Evolutionary conservation across 2,329 filamentous ascomycete genomes (phyloP).

Genomic region (Teratosphaeria destructans): DNA sequence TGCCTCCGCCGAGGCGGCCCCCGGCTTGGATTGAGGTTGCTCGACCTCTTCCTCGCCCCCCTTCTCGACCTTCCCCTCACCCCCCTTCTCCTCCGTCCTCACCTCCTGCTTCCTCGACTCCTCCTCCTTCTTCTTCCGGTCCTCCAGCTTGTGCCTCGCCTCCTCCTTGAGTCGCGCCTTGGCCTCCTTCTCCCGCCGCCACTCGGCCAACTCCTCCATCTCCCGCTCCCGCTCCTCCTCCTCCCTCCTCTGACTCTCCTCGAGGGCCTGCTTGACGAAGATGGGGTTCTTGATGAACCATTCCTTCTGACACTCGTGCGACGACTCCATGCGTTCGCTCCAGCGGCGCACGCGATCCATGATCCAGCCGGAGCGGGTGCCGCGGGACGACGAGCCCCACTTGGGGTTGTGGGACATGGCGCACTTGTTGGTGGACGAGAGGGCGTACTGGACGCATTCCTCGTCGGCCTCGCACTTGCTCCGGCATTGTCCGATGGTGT

Average conservation of each 20-base stretch:
- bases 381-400: conserved; percentile 9
- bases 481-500: conserved; percentile 14
- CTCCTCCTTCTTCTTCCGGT: background rate
- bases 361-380: conserved; percentile 17
- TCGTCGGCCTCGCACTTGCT: conserved; percentile 11
- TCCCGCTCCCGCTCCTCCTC: background rate
- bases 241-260: background rate
- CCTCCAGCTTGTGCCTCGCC: background rate
- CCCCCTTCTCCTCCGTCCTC: background rate
- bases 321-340: conserved; percentile 1
- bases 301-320: background rate
- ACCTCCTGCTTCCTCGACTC: background rate
- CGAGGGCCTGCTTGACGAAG: background rate
- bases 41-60: background rate
- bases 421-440: conserved; percentile 11
- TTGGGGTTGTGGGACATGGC: conserved; percentile 9
- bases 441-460: conserved; percentile 18
- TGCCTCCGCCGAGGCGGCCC: background rate
- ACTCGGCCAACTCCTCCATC: conserved; percentile 5
- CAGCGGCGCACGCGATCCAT: conserved; percentile 11
- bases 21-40: background rate
- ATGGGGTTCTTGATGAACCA: background rate
- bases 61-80: background rate
- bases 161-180: background rate
- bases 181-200: conserved; percentile 3